These are phyloP conservation scores for Didymella lethalis DNA, from an alignment of 2,329 filamentous ascomycete species.

Conservation along the genomic window DNA sequence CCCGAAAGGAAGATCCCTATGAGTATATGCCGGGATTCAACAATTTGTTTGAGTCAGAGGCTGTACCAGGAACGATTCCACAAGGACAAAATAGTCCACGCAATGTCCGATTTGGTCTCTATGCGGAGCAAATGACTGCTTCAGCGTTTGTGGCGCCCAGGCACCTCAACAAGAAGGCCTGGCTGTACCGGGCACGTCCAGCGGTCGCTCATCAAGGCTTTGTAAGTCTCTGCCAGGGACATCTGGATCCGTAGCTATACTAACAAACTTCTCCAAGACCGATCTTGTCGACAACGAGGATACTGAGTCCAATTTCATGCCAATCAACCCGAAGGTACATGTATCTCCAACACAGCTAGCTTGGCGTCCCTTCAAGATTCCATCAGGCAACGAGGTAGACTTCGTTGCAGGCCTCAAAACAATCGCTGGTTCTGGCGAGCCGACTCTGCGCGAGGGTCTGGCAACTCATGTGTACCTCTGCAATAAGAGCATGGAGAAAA, in stretches of 20 bases:
- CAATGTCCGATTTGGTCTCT: slow-evolving; percentile 50
- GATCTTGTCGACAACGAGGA: slow-evolving; percentile 42
- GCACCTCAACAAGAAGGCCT: slow-evolving; percentile 54
- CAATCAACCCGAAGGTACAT: neutral
- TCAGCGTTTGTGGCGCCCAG: slow-evolving; percentile 56
- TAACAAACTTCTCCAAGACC: slow-evolving; percentile 17
- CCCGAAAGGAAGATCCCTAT: slow-evolving; percentile 49
- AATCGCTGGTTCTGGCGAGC: slow-evolving; percentile 60
- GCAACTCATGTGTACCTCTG: slow-evolving; percentile 60
- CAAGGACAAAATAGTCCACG: slow-evolving; percentile 29
- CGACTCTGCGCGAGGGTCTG: slow-evolving; percentile 60
- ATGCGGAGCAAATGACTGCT: slow-evolving; percentile 57
- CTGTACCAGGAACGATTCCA: slow-evolving; percentile 55
- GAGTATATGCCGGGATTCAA: slow-evolving; percentile 51
- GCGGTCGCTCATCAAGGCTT: slow-evolving; percentile 53
- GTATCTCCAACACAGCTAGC: neutral
- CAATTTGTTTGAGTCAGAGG: slow-evolving; percentile 52
- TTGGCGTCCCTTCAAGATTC: slow-evolving; percentile 2
- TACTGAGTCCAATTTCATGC: neutral
- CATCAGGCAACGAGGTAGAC: neutral
- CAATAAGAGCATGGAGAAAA: slow-evolving; percentile 56
- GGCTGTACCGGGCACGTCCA: slow-evolving; percentile 56
- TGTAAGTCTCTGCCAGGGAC: neutral
- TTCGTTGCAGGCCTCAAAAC: slow-evolving; percentile 55
- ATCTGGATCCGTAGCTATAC: no score